Percentiles rank a stretch among this genome's conserved stretches.
Conservation (phyloP, 306 rosid genomes). For the Citrullus mucosospermus region DNA sequence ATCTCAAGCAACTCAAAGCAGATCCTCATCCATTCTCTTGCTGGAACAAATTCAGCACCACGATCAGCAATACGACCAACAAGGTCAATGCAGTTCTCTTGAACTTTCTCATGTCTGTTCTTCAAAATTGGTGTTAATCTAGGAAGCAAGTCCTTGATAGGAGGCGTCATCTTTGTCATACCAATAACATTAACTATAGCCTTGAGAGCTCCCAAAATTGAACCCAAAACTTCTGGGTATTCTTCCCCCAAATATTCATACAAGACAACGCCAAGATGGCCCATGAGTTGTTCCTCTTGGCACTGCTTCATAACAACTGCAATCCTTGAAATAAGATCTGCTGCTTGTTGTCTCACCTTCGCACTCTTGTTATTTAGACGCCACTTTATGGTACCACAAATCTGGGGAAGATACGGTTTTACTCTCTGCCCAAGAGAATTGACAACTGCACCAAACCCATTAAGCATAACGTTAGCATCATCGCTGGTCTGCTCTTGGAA, state of each 20-base stretch:
- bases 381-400: conserved; percentile 98
- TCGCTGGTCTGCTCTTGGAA: conserved; percentile 99
- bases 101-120: conserved; percentile 94
- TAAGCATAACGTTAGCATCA: conserved; percentile 96
- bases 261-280: conserved; percentile 94
- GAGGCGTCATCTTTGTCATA: conserved; percentile 99
- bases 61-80: conserved; percentile 97
- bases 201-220: conserved; percentile 87
- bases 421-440: conserved; percentile 95
- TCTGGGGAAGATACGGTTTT: conserved; percentile 87
- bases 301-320: conserved; percentile 98
- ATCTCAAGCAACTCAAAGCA: conserved; percentile 97
- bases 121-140: conserved; percentile 89
- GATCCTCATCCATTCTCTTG: conserved; percentile 97
- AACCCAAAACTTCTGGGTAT: conserved; percentile 90
- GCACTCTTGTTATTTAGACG: conserved; percentile 94
- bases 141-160: conserved; percentile 91
- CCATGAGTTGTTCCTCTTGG: conserved; percentile 94
- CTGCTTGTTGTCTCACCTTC: conserved; percentile 93
- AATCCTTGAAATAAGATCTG: conserved; percentile 88
- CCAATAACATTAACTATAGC: conserved; percentile 96
- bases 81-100: conserved; percentile 91
- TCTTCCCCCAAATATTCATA: conserved; percentile 96
- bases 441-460: conserved; percentile 90
- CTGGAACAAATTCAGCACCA: conserved; percentile 95